phyloP scores from a whole-genome alignment of 192 early-diverging fungal species.

The Backusella westeae region DNA sequence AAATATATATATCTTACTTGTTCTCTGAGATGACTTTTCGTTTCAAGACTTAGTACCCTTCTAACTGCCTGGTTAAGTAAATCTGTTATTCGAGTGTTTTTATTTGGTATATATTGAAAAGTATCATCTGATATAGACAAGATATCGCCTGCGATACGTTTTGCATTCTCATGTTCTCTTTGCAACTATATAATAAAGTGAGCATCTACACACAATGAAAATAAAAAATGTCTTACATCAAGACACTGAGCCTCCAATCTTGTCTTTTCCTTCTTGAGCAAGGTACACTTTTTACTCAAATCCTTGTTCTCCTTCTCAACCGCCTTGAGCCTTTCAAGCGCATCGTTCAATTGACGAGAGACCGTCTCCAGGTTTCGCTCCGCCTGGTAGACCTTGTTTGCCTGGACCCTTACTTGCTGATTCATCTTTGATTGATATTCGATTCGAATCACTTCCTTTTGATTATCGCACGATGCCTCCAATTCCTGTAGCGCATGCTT shows the following conservation, averaged over 20 bases:
- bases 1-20: not conserved
- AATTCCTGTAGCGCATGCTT: not conserved
- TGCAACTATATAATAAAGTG: not conserved
- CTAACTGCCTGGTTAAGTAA: not conserved
- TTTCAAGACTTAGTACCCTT: not conserved
- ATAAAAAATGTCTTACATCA: not conserved
- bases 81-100: not conserved
- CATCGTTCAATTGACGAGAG: not conserved
- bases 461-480: not conserved
- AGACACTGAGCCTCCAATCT: not conserved
- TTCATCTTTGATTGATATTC: constrained; percentile 10
- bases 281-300: not conserved
- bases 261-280: not conserved
- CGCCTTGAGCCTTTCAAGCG: not conserved
- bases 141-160: not conserved
- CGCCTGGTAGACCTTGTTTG: not conserved
- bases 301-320: not conserved
- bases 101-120: not conserved
- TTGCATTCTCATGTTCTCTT: not conserved
- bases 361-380: not conserved
- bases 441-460: constrained; percentile 14
- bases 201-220: not conserved
- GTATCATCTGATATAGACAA: not conserved
- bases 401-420: not conserved
- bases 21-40: not conserved